Base-by-base conservation (phyloP, 495 filamentous ascomycete genomes). In the Penicillium coffeae region DNA sequence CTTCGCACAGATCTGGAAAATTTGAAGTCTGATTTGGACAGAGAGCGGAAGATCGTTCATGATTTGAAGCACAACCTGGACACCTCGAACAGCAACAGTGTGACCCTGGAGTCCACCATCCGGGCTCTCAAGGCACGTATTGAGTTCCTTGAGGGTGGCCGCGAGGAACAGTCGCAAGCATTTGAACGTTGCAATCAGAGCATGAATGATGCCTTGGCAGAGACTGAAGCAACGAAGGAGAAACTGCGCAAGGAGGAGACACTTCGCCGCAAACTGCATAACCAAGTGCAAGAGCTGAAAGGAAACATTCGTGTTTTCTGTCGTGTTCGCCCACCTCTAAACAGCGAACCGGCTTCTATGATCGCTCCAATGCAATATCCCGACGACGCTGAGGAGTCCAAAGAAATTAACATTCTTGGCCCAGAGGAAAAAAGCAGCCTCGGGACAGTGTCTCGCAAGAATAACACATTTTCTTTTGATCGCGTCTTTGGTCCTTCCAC, bases 271-370 rank as follows among this genome's bases (percentile, higher is more conserved):
- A 91, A 93, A 56, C 80, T 99, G 8, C 95, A 96, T 72, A 96
- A 97, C 63, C 91, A 95, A 64, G 90, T 97, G 30, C 91, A 97
- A 63, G 94, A 99, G 55, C 78, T 99, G n/a, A 96, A 96, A 66
- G 93, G 93, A 46, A 99, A 99, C 56, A 99, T 99, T 55, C 87
- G 93, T 8, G 93, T 99, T 33, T 97, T 97, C 78, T 96, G 91
- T 64, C 84, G 93, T 58, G 91, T 96, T 22, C 87, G 94, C n/a
- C 93, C 94, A 2, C 74, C 86, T 0, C 73, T 93, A 3, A 59
- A 76, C 32, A 59, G 50, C 3, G 74, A 80, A 34, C 74, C 81
- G 15, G 71, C 69, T 1, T 81, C 86, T 2, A 75, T 76, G 18
- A 79, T 84, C 21, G 76, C 82, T 3, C 81, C 82, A 43, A 85